Conservation (phyloP, 2,329 filamentous ascomycete species). For the Fusarium temperatum region DNA sequence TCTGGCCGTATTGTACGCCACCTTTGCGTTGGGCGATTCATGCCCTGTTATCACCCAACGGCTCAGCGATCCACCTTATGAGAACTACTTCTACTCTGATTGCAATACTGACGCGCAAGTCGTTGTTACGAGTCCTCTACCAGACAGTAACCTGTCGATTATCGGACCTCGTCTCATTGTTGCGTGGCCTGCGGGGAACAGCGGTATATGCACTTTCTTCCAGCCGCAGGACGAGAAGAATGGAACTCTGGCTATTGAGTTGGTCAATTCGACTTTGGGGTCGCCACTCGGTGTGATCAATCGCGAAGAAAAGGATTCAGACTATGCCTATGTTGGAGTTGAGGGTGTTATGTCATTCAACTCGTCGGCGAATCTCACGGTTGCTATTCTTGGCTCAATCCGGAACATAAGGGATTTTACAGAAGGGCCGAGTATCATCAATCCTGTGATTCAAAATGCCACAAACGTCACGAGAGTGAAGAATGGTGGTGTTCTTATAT, state of each 20-base stretch:
- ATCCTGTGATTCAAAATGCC: constrained; percentile 63
- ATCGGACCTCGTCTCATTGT: constrained; percentile 67
- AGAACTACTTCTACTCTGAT: constrained; percentile 74
- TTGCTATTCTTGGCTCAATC: constrained; percentile 69
- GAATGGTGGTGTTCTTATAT: constrained; percentile 57
- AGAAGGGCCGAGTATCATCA: constrained; percentile 64
- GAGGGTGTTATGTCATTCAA: constrained; percentile 65
- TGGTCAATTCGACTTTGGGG: constrained; percentile 59
- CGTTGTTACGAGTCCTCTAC: constrained; percentile 66
- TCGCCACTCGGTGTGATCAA: constrained; percentile 59
- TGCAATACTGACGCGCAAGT: constrained; percentile 68
- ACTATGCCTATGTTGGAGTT: constrained; percentile 60
- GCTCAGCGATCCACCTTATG: constrained; percentile 66
- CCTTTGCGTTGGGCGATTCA: background rate
- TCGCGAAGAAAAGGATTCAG: constrained; percentile 29
- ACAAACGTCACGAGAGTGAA: constrained; percentile 52
- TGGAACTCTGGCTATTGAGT: constrained; percentile 60
- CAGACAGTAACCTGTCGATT: constrained; percentile 61
- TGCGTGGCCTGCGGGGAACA: constrained; percentile 74
- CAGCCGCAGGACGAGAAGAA: constrained; percentile 61
- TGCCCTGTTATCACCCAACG: constrained; percentile 20
- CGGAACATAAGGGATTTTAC: constrained; percentile 70
- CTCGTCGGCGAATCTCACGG: constrained; percentile 61
- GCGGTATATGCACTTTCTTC: constrained; percentile 67
- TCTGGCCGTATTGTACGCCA: background rate